Base-by-base conservation (phyloP, 768 basidiomycete genomes). In the Amyloporia xantha region DNA sequence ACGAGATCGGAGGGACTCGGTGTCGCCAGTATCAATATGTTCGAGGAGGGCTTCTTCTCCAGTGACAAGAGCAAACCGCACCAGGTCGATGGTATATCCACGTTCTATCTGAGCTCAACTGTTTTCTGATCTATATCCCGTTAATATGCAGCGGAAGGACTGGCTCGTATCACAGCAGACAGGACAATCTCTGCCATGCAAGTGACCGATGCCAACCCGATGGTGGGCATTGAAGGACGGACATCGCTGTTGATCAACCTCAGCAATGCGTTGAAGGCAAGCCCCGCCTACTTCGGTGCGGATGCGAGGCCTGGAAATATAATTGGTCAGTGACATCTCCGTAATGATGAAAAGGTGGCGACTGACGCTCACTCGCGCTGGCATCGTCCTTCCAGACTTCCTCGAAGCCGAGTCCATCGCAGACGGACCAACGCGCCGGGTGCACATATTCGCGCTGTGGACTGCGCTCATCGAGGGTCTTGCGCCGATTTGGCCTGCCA, bases 21-120 rank as follows among this genome's bases (percentile, higher is more conserved):
- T 0, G 84, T 97, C 4, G 95, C 92, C 0, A 91, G 88, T 59
- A 69, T 91, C 37, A 82, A 88, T 62, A 96, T 97, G 91, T 98
- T 96, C 53, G 65, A 75, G 45, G 65, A 70, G 3, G 95, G 95
- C 0, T 65, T 92, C 41, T 98, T 98, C 68, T 91, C 88, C 12
- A 75, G 82, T 23, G 71, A 78, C 49, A 59, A 58, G 4, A 61
- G 65, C 0, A 79, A 91, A 57, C 83, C 83, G 21, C 76, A 76
- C 61, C 73, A 76, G 48, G 94, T 91, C 2, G 91, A 96, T 66
- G 86, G 93, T 94, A 59, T 44, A 78, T 66, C n/a, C n/a, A n/a
- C n/a, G n/a, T n/a, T n/a, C n/a, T n/a, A n/a, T n/a, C n/a, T 28
- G 17, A 44, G 13, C 50, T 42, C 59, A 44, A 41, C 46, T 19